Base-by-base conservation (phyloP, 805 yeast genomes). In the Ascoidea tarda region DNA sequence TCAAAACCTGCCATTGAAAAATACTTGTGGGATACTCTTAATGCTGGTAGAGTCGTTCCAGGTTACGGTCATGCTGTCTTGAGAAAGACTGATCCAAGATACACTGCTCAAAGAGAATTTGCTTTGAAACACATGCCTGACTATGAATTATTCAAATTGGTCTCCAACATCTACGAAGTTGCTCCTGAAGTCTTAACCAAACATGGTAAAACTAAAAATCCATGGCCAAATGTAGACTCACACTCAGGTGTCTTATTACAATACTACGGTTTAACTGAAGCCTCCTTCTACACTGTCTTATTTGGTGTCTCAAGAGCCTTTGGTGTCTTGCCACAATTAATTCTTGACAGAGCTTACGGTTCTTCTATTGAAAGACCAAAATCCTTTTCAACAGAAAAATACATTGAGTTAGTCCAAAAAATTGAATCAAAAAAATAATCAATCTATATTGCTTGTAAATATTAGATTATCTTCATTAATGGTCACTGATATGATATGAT, bases 301-400 rank as follows among this genome's bases (percentile, higher is more conserved):
- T 85, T 85, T 69, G 93, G 91, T 75, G 93, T 85, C 53, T 76
- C 91, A 51, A 83, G 95, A 72, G 90, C 93, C 50, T 76, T 85
- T 56, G 95, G 95, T 75, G 90, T 84, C 53, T 74, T 85, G 64
- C 89, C 93, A 57, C 93, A 86, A 74, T 74, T 84, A 71, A 84
- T 85, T 70, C 80, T 82, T 64, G 93, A 85, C 74, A 79, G 95
- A 69, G 90, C 89, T 61, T 72, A 81, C 56, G 93, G 93, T 65
- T 68, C 78, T 60, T 82, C 95, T 62, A 83, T 85, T 65, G 95
- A 85, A 75, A 84, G 95, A 75, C 93, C 93, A 73, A 85, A 85
- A 74, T 82, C 95, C 58, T 87, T 88, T 87, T 86, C 95, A 57
- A 87, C 96, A 59, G 91, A 87, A 73, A 88, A 88, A 74, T 87